Evolutionary conservation across 352 stramenopile species (phyloP).

Genomic region (Globisporangium paddicum): DNA sequence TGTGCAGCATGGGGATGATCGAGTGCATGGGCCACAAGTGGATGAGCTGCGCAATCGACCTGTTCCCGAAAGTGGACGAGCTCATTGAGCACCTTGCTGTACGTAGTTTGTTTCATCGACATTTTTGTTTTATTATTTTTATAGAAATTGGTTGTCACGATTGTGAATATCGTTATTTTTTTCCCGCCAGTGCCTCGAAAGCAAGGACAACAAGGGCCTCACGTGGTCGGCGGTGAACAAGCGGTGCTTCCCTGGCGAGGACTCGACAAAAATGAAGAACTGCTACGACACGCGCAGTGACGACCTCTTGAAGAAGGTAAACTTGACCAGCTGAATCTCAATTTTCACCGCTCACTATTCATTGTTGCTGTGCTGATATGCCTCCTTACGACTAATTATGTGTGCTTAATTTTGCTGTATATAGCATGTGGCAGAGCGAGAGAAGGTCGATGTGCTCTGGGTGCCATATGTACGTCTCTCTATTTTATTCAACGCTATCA

Average conservation of each 20-base stretch:
- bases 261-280: constrained; percentile 42
- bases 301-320: constrained; percentile 50
- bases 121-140: too few relatives aligned
- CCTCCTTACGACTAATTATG: not conserved
- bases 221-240: constrained; percentile 61
- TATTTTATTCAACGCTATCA: not conserved
- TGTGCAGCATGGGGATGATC: constrained; percentile 58
- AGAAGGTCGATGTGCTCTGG: constrained; percentile 52
- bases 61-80: constrained; percentile 58
- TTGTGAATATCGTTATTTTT: constrained; percentile 2
- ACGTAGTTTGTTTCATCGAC: constrained; percentile 11
- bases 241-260: constrained; percentile 55
- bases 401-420: not conserved
- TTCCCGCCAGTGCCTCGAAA: constrained; percentile 52
- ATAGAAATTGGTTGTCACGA: not conserved
- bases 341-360: not conserved
- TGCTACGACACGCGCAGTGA: constrained; percentile 64
- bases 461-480: constrained; percentile 67
- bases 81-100: constrained; percentile 62
- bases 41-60: constrained; percentile 68
- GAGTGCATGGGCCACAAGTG: constrained; percentile 79
- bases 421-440: constrained; percentile 47
- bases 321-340: not conserved
- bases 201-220: constrained; percentile 67
- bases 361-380: too few relatives aligned